Evolutionary conservation across 805 yeast species (phyloP), one percentile per base, ranked within the genome.

Genomic region (Teunomyces gatunensis): DNA sequence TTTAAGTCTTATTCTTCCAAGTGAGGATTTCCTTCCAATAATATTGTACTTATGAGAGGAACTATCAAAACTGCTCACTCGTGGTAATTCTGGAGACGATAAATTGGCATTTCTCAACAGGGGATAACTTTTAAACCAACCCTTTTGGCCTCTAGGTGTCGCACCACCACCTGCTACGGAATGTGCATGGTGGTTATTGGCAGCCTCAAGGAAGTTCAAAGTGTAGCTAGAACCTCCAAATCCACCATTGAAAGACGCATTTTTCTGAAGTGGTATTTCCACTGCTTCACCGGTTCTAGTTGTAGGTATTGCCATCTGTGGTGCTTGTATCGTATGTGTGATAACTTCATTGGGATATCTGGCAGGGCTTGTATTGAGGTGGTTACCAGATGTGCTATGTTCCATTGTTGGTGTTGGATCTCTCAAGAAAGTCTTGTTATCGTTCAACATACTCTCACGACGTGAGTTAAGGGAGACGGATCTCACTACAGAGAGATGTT

Each of bases 281-380:
- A 87, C 79, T 0, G 92, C 79, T 55, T 84, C 94, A 5, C 95
- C 95, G 33, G 80, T 79, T 54, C 90, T 67, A 0, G 92, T 85
- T 0, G 94, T 87, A 0, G 95, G 91, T 44, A 88, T 87, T 0
- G 95, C 87, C 84, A 87, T 80, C 58, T 77, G 65, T 1, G 75
- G 74, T 0, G 71, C 65, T 43, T 61, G 66, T 30, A 63, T 56
- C 5, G 63, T 56, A 44, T 54, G 59, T 6, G 34, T 51, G 42
- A 37, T 59, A 52, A 32, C 40, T 30, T 42, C 46, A 13, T 44
- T 36, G 2, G 46, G 43, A 27, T 36, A 47, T 34, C 45, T 37
- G 3, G 28, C 39, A 20, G 20, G 43, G 32, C 21, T 37, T n/a
- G 9, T 42, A 30, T 17, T 45, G 36, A 20, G 17, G 39, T 29